These are phyloP conservation scores for Solanum medicagineum DNA, from an alignment of 257 asterid genomes.

Conservation along the genomic window DNA sequence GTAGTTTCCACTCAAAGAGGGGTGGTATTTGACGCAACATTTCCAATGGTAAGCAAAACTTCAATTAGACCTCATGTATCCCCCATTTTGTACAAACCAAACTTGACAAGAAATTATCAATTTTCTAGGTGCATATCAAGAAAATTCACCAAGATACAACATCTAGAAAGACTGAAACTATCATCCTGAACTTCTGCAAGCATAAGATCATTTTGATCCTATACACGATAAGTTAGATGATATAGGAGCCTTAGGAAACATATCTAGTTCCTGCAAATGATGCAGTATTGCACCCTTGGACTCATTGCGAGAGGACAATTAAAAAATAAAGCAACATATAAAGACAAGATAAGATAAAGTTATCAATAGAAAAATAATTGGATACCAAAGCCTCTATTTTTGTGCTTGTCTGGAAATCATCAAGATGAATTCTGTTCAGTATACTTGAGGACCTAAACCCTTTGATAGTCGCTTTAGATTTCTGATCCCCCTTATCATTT, in stretches of 20 bases:
- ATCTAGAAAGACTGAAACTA: not conserved
- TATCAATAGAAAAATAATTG: not conserved
- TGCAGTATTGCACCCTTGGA: not conserved
- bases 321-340: not conserved
- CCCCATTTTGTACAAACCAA: not conserved
- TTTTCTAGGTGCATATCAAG: not conserved
- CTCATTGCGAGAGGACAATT: not conserved
- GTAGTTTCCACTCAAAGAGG: not conserved
- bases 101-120: not conserved
- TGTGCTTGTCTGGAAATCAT: slow-evolving; percentile 79
- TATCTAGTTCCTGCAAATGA: not conserved
- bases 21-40: not conserved
- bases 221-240: not conserved
- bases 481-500: slow-evolving; percentile 33
- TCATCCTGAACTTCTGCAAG: not conserved
- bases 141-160: not conserved
- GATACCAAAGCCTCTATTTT: slow-evolving; percentile 94
- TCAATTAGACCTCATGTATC: not conserved
- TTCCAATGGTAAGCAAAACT: not conserved
- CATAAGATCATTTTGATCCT: not conserved
- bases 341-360: not conserved
- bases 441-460: slow-evolving; percentile 78
- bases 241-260: not conserved
- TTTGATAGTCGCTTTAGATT: slow-evolving; percentile 39
- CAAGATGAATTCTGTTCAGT: slow-evolving; percentile 63